These are phyloP conservation scores for Fomitopsis serialis DNA, from an alignment of 768 basidiomycete species.

Conservation along the genomic window DNA sequence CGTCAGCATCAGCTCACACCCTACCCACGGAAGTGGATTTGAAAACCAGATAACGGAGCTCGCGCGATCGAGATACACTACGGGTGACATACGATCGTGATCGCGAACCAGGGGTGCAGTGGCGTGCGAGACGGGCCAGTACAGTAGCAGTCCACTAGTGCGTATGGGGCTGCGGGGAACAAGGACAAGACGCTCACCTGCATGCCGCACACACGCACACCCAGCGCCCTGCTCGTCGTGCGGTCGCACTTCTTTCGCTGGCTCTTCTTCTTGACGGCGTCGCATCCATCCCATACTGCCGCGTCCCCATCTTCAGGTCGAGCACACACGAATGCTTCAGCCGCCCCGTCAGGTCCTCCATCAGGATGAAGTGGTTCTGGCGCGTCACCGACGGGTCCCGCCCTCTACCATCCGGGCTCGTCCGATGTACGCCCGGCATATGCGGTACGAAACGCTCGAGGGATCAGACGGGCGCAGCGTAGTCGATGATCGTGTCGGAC, in stretches of 20 bases:
- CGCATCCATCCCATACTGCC: slow-evolving; percentile 97
- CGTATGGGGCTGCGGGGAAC: slow-evolving; percentile 7
- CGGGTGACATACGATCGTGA: background rate
- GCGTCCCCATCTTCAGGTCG: slow-evolving; percentile 99
- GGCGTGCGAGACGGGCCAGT: slow-evolving; percentile 6
- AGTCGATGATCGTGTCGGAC: slow-evolving; percentile 4
- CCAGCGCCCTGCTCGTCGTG: slow-evolving; percentile 87
- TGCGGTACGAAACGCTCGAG: slow-evolving; percentile 11
- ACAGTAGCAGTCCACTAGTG: slow-evolving; percentile 6
- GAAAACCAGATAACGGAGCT: background rate
- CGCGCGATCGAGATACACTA: background rate
- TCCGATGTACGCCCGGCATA: slow-evolving; percentile 10
- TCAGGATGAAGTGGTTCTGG: slow-evolving; percentile 96
- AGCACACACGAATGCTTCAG: slow-evolving; percentile 91
- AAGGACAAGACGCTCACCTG: slow-evolving; percentile 59
- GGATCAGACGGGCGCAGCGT: background rate
- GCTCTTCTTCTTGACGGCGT: slow-evolving; percentile 92
- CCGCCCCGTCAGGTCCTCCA: slow-evolving; percentile 96
- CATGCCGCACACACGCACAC: slow-evolving; percentile 96
- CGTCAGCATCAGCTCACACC: background rate
- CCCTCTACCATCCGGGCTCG: slow-evolving; percentile 5
- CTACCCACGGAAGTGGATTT: background rate
- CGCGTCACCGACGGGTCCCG: slow-evolving; percentile 46
- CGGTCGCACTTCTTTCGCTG: slow-evolving; percentile 98
- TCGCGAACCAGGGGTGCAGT: background rate